A percentile compares a stretch with the other conserved stretches of the same genome.
Evolutionary conservation across 495 filamentous ascomycete species (phyloP).

Genomic region (Margaritispora aquatica): DNA sequence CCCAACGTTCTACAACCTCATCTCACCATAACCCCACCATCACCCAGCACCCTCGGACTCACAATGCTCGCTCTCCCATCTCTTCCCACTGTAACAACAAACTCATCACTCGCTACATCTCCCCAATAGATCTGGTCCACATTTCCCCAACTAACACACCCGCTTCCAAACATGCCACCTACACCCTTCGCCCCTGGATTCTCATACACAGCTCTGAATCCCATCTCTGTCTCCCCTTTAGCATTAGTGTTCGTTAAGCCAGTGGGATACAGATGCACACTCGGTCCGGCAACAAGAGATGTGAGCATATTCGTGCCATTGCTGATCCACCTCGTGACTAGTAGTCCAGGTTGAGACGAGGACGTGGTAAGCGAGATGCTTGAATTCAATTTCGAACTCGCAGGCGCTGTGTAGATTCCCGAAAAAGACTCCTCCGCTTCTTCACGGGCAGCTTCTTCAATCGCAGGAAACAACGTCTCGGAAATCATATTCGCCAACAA

Average conservation of each 20-base stretch:
- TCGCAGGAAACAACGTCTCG: conserved; percentile 31
- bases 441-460: conserved; percentile 28
- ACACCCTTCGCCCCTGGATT: conserved; percentile 23
- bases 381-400: conserved; percentile 24
- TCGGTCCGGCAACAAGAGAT: conserved; percentile 28
- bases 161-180: conserved; percentile 27
- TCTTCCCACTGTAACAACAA: conserved; percentile 35
- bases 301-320: conserved; percentile 40
- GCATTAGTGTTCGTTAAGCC: conserved; percentile 26
- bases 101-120: conserved; percentile 34
- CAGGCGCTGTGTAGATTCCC: conserved; percentile 32
- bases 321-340: conserved; percentile 39
- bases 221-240: conserved; percentile 28
- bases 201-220: conserved; percentile 38
- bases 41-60: conserved; percentile 30
- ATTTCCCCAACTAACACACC: conserved; percentile 37
- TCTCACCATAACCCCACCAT: conserved; percentile 21
- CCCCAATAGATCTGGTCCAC: conserved; percentile 39
- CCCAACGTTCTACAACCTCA: not conserved
- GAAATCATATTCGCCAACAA: conserved; percentile 32
- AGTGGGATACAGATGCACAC: conserved; percentile 36
- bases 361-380: conserved; percentile 32
- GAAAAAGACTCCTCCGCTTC: conserved; percentile 31
- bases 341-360: conserved; percentile 32
- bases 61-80: conserved; percentile 33